Evolutionary conservation across 129 eudicot genomes (phyloP), one percentile per base, ranked within the genome.

Genomic region (Chrysanthemum seticuspe): DNA sequence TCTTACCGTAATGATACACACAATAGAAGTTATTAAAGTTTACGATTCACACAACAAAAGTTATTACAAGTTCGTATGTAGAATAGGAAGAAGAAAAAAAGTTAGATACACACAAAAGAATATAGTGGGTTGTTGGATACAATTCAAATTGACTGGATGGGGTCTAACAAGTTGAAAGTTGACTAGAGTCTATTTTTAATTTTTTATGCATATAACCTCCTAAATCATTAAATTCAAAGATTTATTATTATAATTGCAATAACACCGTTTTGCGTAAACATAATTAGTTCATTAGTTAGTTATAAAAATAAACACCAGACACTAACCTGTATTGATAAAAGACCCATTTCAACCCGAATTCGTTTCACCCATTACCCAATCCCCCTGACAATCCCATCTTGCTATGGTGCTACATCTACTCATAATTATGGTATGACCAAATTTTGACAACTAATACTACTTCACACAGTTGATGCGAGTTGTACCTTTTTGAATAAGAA

Each of bases 401-500:
- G 2, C 47, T 40, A 40, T 40, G 10, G 6, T 12, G 44, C 45
- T 40, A 25, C 16, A 40, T 4, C 47, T 29, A 62, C 21, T 45
- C 10, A 40, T 65, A 74, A 65, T 40, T 56, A 40, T 65, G 44
- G 13, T 34, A 74, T 10, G 72, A 62, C 55, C 61, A 74, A 21
- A 27, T 12, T 55, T 62, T 25, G 52, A 67, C 34, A 19, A 74
- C 55, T 50, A 13, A 77, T 62, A 6, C 48, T 36, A 67, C 53
- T 27, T 16, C 19, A 51, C 40, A 51, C 48, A 51, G 0, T 18
- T 47, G 47, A 54, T 10, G 52, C 5, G 47, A 15, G 73, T 53
- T 53, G 64, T 74, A 94, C 99, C 97, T 95, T 95, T 75, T 86
- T 95, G 73, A 79, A 95, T 61, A 95, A 77, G 78, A 80, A 94